Percentiles rank a stretch among this genome's conserved stretches.
phyloP scores from a whole-genome alignment of 768 basidiomycete species.

The Lactarius psammicola region DNA sequence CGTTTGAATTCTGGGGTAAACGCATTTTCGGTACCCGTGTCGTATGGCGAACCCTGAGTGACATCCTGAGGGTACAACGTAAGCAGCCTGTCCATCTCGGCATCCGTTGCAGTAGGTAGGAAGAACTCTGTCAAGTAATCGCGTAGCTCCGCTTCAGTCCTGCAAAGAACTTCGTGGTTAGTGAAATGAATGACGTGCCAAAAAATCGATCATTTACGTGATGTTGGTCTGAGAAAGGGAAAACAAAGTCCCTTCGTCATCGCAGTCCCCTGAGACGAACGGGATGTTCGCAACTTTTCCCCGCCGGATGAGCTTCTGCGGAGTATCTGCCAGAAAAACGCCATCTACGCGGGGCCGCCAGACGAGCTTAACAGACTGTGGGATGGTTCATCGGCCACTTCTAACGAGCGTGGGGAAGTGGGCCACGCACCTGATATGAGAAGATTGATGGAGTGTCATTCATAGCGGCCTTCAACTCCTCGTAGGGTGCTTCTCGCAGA shows the following conservation, averaged over 20 bases:
- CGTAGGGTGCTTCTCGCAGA: slow-evolving; percentile 40
- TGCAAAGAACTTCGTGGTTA: background rate
- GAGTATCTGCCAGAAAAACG: slow-evolving; percentile 37
- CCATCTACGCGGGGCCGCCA: slow-evolving; percentile 44
- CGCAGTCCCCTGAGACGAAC: slow-evolving; percentile 34
- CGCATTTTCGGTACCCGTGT: slow-evolving; percentile 30
- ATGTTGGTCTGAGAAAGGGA: slow-evolving; percentile 30
- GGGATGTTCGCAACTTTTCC: slow-evolving; percentile 38
- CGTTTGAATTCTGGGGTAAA: slow-evolving; percentile 43
- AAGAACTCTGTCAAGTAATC: slow-evolving; percentile 19
- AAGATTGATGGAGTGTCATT: slow-evolving; percentile 35
- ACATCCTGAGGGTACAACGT: slow-evolving; percentile 23
- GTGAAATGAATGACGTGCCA: background rate
- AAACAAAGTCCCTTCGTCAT: slow-evolving; percentile 33
- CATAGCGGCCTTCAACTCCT: slow-evolving; percentile 35
- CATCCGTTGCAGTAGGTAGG: slow-evolving; percentile 10
- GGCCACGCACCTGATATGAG: slow-evolving; percentile 33
- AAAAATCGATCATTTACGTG: slow-evolving; percentile 28
- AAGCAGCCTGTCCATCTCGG: slow-evolving; percentile 18
- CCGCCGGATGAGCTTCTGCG: slow-evolving; percentile 35
- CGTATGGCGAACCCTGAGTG: slow-evolving; percentile 34
- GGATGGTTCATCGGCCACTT: background rate
- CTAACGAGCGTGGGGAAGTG: background rate
- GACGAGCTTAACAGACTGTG: slow-evolving; percentile 33
- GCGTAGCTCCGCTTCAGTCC: slow-evolving; percentile 24